Base-by-base conservation (phyloP, 768 basidiomycete species). In the Leccinum barrowsii region DNA sequence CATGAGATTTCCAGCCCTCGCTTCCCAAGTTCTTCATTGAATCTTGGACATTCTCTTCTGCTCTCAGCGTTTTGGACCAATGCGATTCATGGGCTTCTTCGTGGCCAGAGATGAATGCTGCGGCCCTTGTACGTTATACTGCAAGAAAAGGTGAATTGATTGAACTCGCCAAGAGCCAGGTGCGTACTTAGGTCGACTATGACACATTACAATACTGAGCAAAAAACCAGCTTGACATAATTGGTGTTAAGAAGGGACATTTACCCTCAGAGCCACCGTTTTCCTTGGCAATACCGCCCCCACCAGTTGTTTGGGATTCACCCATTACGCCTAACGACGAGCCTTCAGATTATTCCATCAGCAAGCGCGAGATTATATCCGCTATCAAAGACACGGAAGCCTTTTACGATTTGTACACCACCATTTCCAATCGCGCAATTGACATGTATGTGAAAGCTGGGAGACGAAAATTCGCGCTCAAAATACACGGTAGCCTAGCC, bases 1-100 rank as follows among this genome's bases (percentile, higher is more conserved):
- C 51, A 73, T 53, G 50, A 59, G 32, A 48, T 60, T 57, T 51
- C 17, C 59, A 86, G 83, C 69, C 66, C 34, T 79, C 76, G 4
- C 75, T 90, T 22, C 81, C 89, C 0, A 75, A 77, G 17, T 83
- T 87, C 67, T 97, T 96, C 69, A 78, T 97, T 34, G 92, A 97
- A 69, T 88, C 91, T 0, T 99, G 97, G 97, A 88, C 83, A 34
- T 98, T 93, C 73, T 92, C 90, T 17, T 92, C 94, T 0, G 86
- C 92, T 19, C 77, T 95, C 47, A 92, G 87, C 61, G 85, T 89
- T 47, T 84, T 94, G 26, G 86, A 92, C 12, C 86, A 87, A 63
- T 91, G 88, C 65, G 87, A 91, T 61, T 72, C 74, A 2, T 94
- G 93, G 91, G 80, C 81, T 11, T 70, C 75, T n/a, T 62, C 71